phyloP scores from a whole-genome alignment of 495 filamentous ascomycete species.

The Tetracladium setigerum region DNA sequence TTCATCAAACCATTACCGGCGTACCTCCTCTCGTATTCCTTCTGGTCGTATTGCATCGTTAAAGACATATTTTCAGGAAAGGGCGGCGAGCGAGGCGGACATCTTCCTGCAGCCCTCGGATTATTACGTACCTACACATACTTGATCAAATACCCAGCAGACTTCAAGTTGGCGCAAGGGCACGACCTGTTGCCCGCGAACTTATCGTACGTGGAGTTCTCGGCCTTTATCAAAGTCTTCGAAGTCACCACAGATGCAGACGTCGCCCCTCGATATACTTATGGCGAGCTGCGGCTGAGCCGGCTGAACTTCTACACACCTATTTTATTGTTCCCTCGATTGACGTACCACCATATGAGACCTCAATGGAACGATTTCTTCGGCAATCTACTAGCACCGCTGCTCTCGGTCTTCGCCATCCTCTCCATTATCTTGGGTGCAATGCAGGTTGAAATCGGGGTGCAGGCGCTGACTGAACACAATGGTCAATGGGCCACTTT shows the following conservation, averaged over 20 bases:
- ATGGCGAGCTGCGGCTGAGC: conserved; percentile 32
- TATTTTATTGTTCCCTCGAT: conserved; percentile 7
- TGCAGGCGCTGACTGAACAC: too few species aligned
- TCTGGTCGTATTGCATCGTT: conserved; percentile 36
- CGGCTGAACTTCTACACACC: conserved; percentile 25
- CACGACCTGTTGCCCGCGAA: conserved; percentile 15
- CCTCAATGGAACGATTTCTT: conserved; percentile 22
- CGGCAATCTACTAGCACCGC: conserved; percentile 22
- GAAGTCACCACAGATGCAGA: background rate
- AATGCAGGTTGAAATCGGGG: conserved; percentile 30
- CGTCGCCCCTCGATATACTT: conserved; percentile 24
- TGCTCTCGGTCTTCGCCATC: conserved; percentile 25
- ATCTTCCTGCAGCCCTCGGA: conserved; percentile 25
- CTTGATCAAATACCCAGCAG: conserved; percentile 30
- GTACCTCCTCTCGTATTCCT: conserved; percentile 37
- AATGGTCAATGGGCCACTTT: too few species aligned
- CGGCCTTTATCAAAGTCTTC: background rate
- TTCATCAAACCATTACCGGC: conserved; percentile 51
- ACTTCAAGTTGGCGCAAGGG: conserved; percentile 31
- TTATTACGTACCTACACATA: conserved; percentile 32
- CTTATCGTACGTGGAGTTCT: conserved; percentile 15
- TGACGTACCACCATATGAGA: conserved; percentile 8
- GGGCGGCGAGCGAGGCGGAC: background rate
- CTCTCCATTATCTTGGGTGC: conserved; percentile 22
- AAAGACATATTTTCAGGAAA: background rate